Evolutionary conservation across 2,329 filamentous ascomycete genomes (phyloP).

Genomic region (Microdochium paspali): DNA sequence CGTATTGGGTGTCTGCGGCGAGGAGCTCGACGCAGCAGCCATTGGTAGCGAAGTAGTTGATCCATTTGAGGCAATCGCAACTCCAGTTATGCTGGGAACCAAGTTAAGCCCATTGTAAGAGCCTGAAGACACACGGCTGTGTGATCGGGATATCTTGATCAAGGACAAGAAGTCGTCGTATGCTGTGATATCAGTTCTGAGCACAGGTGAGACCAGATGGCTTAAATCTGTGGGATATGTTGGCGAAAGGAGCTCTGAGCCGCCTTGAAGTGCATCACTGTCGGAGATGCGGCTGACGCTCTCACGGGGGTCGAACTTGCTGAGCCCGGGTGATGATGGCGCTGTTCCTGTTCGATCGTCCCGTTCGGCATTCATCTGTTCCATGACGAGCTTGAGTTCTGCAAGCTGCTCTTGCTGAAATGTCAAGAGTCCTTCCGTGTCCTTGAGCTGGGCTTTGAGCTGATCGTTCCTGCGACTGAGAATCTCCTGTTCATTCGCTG

Average conservation of each 20-base stretch:
- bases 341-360: constrained; percentile 69
- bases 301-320: constrained; percentile 54
- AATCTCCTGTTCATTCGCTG: constrained; percentile 72
- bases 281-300: constrained; percentile 29
- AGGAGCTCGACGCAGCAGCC: constrained; percentile 32
- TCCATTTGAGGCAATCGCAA: constrained; percentile 43
- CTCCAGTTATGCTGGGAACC: constrained; percentile 37
- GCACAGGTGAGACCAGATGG: constrained; percentile 72
- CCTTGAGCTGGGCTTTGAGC: constrained; percentile 72
- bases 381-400: constrained; percentile 87
- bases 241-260: constrained; percentile 34
- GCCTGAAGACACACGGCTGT: constrained; percentile 63
- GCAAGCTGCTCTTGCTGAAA: constrained; percentile 90
- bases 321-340: constrained; percentile 72
- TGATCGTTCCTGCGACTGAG: constrained; percentile 81
- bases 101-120: constrained; percentile 57
- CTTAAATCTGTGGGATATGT: constrained; percentile 64
- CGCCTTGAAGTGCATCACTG: constrained; percentile 1
- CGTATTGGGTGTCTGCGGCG: constrained; percentile 49
- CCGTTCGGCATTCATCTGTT: constrained; percentile 66
- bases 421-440: constrained; percentile 75
- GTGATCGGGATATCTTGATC: constrained; percentile 55
- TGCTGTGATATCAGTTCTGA: constrained; percentile 70
- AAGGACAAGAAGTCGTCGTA: constrained; percentile 82
- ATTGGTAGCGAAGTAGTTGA: constrained; percentile 50